Base-by-base conservation (phyloP, 75 land plant species). In the Pinus taeda region DNA sequence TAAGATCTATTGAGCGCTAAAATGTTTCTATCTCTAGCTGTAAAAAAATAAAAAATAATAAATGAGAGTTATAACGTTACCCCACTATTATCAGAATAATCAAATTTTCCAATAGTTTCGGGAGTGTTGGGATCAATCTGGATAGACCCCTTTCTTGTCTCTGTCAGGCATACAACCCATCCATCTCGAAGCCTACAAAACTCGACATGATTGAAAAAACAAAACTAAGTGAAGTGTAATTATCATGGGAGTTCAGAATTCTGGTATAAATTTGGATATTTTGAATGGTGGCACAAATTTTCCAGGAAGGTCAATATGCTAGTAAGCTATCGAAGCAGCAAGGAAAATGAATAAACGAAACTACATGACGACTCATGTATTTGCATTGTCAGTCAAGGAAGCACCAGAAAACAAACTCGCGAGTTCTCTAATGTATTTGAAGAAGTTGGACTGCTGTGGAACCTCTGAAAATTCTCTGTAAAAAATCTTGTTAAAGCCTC, bases 321-420 rank as follows among this genome's bases (percentile, higher is more conserved):
- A 8, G 8, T 45, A 45, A 45, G 6, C 7, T 45, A 45, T 45
- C 8, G 7, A 45, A 45, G 49, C 49, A 45, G 49, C 49, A 6
- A 45, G 8, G 13, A 74, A 58, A n/a, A 55, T 57, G 73, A 20
- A 22, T 76, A 59, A 60, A 18, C 20, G 18, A 75, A 36, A 11
- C 20, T 15, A 81, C 82, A 80, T 67, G 63, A 91, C 77, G 6
- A 91, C 92, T 22, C 96, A 92, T 59, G 91, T 93, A 87, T 91
- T 93, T 39, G 93, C 83, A 70, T 93, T 93, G 81, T 93, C 96
- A 18, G 96, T 93, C 56, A 93, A 80, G 0, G 93, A 92, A 7
- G 88, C 86, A 53, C 96, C 96, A 36, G 93, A 88, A 77, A 90
- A 85, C 71, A 93, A 84, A 58, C 82, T 73, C 0, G 91, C 88